Evolutionary conservation across 805 yeast species (phyloP), one percentile per base, ranked within the genome.

Genomic region (Suhomyces faveliae): DNA sequence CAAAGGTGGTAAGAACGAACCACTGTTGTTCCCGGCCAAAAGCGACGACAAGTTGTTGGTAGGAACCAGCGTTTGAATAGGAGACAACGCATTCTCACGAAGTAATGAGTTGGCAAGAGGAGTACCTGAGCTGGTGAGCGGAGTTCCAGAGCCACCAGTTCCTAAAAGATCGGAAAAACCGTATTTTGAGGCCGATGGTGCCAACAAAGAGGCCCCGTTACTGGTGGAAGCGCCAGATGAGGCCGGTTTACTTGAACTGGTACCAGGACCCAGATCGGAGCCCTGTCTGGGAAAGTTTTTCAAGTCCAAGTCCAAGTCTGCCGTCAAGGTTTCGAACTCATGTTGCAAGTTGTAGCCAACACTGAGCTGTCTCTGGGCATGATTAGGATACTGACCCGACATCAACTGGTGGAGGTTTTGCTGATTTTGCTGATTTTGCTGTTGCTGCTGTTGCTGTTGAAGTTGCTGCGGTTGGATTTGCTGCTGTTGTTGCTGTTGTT

Each of bases 301-400:
- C 57, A 73, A 63, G 58, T 73, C 78, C 60, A 73, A 64, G 55
- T 73, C 76, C 62, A 73, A 67, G 54, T 73, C 77, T 15, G 70
- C 72, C 45, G 69, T 72, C 48, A 73, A 61, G n/a, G 77, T 72
- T 51, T 73, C 76, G 53, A 73, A 73, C 57, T 73, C 78, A 43
- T 73, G 76, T 55, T 73, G 76, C 56, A 73, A 64, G 55, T 73
- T 71, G 58, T 66, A 73, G 6, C 77, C 76, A 20, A 73, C 78
- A 52, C 74, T 68, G 54, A 66, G 76, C 54, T 73, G 74, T 42
- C 77, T 59, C 23, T 48, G 52, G 20, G 52, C 29, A 39, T 51
- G 57, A 30, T 49, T 49, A 11, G 40, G 40, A 21, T 37, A 37
- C 25, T 19, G 23, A 13, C 11, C 5, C 8, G 40, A 11, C 11